phyloP scores from a whole-genome alignment of 2,329 filamentous ascomycete genomes.

The Fusarium verrucosum region DNA sequence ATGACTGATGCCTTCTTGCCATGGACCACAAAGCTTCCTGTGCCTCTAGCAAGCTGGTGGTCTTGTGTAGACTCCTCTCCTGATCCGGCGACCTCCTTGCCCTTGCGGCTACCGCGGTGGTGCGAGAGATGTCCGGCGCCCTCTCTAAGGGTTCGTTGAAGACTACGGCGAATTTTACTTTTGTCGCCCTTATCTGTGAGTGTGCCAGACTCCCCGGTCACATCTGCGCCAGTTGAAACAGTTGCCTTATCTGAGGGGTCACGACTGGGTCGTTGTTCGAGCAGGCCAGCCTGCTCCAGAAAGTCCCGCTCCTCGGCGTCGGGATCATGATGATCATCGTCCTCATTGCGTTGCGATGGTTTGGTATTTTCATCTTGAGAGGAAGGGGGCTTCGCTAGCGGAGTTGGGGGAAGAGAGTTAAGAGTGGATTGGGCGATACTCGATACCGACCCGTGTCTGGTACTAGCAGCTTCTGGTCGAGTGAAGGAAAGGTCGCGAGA shows the following conservation, averaged over 20 bases:
- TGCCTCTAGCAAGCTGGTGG: conserved; percentile 78
- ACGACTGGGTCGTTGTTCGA: conserved; percentile 54
- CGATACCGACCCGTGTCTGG: conserved; percentile 47
- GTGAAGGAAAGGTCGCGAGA: conserved; percentile 40
- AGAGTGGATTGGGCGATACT: conserved; percentile 45
- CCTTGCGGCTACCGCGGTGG: conserved; percentile 79
- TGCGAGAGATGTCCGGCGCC: conserved; percentile 72
- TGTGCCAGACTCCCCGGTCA: conserved; percentile 46
- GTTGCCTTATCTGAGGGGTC: conserved; percentile 49
- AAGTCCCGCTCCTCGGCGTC: conserved; percentile 75
- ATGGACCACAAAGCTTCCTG: conserved; percentile 93
- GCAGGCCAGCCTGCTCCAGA: conserved; percentile 72
- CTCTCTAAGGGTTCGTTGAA: conserved; percentile 90
- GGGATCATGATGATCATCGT: conserved; percentile 55
- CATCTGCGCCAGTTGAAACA: conserved; percentile 49
- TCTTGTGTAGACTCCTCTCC: conserved; percentile 58
- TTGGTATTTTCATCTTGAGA: conserved; percentile 37
- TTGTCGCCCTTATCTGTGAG: conserved; percentile 61
- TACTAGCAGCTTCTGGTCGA: conserved; percentile 37
- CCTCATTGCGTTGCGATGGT: conserved; percentile 27
- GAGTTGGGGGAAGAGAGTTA: conserved; percentile 38
- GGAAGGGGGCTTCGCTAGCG: conserved; percentile 28
- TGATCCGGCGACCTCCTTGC: conserved; percentile 65
- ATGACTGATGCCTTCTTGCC: conserved; percentile 98
- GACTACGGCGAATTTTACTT: conserved; percentile 80